Percentiles rank a stretch among this genome's conserved stretches.
These are phyloP conservation scores for Phytophthora tentaculata DNA, from an alignment of 352 stramenopile species.

Conservation along the genomic window DNA sequence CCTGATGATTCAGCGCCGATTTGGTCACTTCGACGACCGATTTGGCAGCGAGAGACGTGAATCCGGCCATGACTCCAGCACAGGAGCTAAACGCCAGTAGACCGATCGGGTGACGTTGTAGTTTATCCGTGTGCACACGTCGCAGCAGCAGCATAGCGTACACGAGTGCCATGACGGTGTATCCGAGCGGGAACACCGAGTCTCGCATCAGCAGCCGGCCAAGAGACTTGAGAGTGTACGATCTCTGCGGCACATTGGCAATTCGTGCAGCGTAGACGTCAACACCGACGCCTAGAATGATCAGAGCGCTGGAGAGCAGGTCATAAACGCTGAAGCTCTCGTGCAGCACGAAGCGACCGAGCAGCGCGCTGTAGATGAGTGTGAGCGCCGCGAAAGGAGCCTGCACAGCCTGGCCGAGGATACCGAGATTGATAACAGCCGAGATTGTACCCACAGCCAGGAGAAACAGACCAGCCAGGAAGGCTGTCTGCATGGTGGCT, in stretches of 20 bases:
- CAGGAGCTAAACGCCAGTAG: conserved; percentile 77
- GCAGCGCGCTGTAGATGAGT: conserved; percentile 78
- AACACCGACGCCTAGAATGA: conserved; percentile 64
- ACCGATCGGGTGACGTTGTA: conserved; percentile 59
- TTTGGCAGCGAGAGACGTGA: conserved; percentile 81
- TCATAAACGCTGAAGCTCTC: conserved; percentile 62
- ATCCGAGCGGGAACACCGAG: conserved; percentile 62
- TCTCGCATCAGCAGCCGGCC: conserved; percentile 54
- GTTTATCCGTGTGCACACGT: conserved; percentile 53
- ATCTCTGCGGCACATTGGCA: conserved; percentile 45
- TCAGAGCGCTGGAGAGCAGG: conserved; percentile 63
- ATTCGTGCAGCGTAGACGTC: conserved; percentile 69
- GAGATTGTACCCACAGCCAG: conserved; percentile 73
- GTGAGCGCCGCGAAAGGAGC: conserved; percentile 82
- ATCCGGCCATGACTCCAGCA: conserved; percentile 78
- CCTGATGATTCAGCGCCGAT: conserved; percentile 39
- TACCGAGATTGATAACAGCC: conserved; percentile 72
- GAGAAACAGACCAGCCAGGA: conserved; percentile 61
- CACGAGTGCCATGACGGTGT: conserved; percentile 51
- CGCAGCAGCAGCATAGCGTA: conserved; percentile 66
- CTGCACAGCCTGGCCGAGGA: conserved; percentile 78
- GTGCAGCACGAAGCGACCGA: conserved; percentile 68
- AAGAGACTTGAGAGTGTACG: conserved; percentile 66
- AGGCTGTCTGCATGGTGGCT: conserved; percentile 67
- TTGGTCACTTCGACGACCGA: conserved; percentile 74